Conservation (phyloP, 371 early-diverging fungal species). For the Haplosporangium sp. region DNA sequence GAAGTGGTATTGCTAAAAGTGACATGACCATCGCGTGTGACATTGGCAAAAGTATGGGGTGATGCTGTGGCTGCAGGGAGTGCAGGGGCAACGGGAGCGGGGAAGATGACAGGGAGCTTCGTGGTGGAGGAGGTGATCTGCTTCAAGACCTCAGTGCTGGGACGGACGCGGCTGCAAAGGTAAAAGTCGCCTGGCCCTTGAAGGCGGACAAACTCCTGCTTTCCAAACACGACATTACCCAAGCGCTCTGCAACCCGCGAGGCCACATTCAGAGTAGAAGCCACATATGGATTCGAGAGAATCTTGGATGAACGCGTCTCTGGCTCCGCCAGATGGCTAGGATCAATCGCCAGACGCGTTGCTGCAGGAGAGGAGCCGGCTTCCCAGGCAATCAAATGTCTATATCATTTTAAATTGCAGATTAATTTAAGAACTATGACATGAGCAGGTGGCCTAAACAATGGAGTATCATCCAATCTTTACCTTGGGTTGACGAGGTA, state of each 20-base stretch:
- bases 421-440: too few species aligned
- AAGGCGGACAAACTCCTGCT: slow-evolving; percentile 71
- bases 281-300: slow-evolving; percentile 45
- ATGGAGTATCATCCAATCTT: neutral
- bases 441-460: neutral
- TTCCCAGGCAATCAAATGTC: slow-evolving; percentile 62
- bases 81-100: slow-evolving; percentile 53
- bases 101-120: slow-evolving; percentile 51
- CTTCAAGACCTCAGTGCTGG: slow-evolving; percentile 56
- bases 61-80: slow-evolving; percentile 39
- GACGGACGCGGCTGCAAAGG: slow-evolving; percentile 71
- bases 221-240: slow-evolving; percentile 52
- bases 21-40: slow-evolving; percentile 50
- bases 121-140: slow-evolving; percentile 44
- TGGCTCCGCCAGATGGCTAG: slow-evolving; percentile 23
- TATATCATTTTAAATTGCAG: neutral
- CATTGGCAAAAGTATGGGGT: slow-evolving; percentile 50
- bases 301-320: slow-evolving; percentile 48
- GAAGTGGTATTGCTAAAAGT: slow-evolving; percentile 23
- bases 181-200: slow-evolving; percentile 80
- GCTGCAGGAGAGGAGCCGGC: slow-evolving; percentile 54
- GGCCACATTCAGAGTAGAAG: slow-evolving; percentile 41
- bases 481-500: slow-evolving; percentile 80
- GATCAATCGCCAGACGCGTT: slow-evolving; percentile 26
- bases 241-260: slow-evolving; percentile 42